Evolutionary conservation across 352 stramenopile species (phyloP), one percentile per base, ranked within the genome.

Genomic region (Pythium chondricola): DNA sequence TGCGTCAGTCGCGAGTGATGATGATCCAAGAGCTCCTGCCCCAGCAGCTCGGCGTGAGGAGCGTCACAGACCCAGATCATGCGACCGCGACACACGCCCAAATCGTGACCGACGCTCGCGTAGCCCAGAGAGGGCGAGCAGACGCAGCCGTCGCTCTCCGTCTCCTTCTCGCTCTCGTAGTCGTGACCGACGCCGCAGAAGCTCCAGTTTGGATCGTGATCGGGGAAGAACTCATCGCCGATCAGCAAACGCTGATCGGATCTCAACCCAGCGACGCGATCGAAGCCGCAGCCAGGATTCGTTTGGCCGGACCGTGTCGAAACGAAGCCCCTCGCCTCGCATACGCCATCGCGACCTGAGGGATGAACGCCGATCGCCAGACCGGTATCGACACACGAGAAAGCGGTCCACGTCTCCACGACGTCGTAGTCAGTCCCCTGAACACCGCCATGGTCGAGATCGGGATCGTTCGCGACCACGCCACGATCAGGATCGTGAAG

Each of bases 1-100:
- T 31, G 39, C 27, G 2, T 55, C 48, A 5, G 43, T 56, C 14
- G 50, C 60, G 1, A 74, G 56, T 24, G 18, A 38, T 7, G 51
- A 20, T 39, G 22, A 17, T 24, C 35, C 24, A 9, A 48, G 56
- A 6, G 45, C 43, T 18, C 37, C 36, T 6, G 22, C n/a, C 14
- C 18, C 16, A 3, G 10, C 14, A 1, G 56, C 39, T 30, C 47
- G 43, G 11, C 27, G 60, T 26, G 52, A 71, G 20, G 50, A 63
- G 18, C 37, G 37, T 21, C 27, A 26, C 2, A 20, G 30, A 41
- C 39, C 17, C 16, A 31, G 16, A 32, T 50, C 49, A 3, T 14
- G 13, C 1, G 55, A 43, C 44, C 33, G 18, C 17, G 33, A n/a
- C n/a, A n/a, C 5, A 24, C 32, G 24, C 10, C 20, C 26, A 6